A percentile compares a stretch with the other conserved stretches of the same genome.
Conservation (phyloP, 345 rosid genomes). For the Sonneratia caseolaris region DNA sequence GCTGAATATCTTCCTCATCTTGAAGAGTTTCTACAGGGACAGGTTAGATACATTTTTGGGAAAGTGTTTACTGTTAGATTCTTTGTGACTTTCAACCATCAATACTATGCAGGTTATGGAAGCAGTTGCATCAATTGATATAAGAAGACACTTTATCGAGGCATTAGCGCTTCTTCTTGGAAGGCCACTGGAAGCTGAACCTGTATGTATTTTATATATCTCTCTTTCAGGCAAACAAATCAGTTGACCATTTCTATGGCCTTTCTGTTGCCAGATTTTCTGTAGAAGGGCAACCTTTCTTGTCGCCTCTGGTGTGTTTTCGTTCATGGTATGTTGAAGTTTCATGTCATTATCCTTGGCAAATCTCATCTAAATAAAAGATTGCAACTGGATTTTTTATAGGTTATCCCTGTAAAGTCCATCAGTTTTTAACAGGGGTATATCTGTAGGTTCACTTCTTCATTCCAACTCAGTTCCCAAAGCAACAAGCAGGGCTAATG, state of each 20-base stretch:
- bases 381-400: not conserved
- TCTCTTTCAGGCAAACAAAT: not conserved
- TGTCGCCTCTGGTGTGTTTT: slow-evolving; percentile 57
- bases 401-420: not conserved
- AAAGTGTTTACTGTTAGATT: not conserved
- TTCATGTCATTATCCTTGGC: not conserved
- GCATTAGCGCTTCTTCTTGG: slow-evolving; percentile 61
- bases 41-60: slow-evolving; percentile 33
- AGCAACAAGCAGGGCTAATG: slow-evolving; percentile 65
- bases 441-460: slow-evolving; percentile 56
- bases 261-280: slow-evolving; percentile 48
- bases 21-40: slow-evolving; percentile 75
- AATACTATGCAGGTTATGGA: slow-evolving; percentile 41
- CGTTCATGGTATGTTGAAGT: slow-evolving; percentile 52
- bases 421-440: not conserved
- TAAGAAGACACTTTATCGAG: slow-evolving; percentile 69
- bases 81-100: not conserved
- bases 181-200: slow-evolving; percentile 87
- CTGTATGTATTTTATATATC: slow-evolving; percentile 35
- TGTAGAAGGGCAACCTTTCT: slow-evolving; percentile 69
- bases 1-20: slow-evolving; percentile 98
- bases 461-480: slow-evolving; percentile 74
- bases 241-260: slow-evolving; percentile 12
- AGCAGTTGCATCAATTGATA: slow-evolving; percentile 59
- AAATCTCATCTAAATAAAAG: not conserved